phyloP scores from a whole-genome alignment of 257 asterid species.

The Solanum appendiculatum region DNA sequence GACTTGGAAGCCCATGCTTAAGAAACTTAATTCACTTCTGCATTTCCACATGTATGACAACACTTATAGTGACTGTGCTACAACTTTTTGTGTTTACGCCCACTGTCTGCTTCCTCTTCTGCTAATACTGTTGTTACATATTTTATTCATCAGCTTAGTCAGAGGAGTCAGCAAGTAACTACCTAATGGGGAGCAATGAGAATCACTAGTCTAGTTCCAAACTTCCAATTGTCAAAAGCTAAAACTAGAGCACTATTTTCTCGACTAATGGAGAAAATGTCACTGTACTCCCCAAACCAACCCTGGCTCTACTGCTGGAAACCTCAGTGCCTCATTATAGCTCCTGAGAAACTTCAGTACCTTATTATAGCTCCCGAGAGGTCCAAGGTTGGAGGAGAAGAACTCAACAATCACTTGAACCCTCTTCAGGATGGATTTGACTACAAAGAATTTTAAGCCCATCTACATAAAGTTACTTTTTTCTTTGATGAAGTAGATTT shows the following conservation, averaged over 20 bases:
- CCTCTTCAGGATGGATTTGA: background rate
- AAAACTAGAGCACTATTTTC: background rate
- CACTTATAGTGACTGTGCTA: background rate
- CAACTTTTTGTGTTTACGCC: background rate
- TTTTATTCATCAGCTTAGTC: background rate
- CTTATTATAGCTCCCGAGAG: background rate
- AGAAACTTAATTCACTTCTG: background rate
- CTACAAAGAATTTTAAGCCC: background rate
- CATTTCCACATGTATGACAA: background rate
- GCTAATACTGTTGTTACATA: background rate
- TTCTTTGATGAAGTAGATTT: background rate
- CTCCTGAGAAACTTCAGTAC: background rate
- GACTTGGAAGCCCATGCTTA: background rate
- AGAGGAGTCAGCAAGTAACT: background rate
- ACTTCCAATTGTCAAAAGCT: background rate
- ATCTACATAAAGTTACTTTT: background rate
- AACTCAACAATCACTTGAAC: background rate
- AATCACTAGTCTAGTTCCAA: background rate
- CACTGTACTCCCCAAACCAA: background rate
- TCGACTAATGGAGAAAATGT: background rate
- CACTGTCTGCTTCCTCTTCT: background rate
- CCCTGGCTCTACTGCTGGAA: background rate
- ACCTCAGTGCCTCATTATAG: background rate
- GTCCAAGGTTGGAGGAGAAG: background rate
- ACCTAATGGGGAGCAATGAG: background rate